Evolutionary conservation across 129 eudicot genomes (phyloP).

Genomic region (Tagetes patula): DNA sequence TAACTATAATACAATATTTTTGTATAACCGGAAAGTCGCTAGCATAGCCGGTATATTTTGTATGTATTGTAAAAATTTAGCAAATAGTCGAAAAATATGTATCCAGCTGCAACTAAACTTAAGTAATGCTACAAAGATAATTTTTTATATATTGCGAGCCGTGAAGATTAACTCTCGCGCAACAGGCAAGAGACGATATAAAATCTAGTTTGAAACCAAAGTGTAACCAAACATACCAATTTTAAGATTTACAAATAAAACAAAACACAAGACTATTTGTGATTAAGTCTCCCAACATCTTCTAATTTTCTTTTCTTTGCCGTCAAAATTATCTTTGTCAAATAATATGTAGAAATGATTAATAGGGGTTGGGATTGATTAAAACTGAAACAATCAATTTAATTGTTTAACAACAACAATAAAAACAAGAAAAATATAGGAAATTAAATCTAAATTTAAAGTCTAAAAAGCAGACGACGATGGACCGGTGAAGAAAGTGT

Average conservation of each 20-base stretch:
- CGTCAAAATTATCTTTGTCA: conserved; percentile 19
- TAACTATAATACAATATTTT: too few species aligned
- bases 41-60: too few species aligned
- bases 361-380: background rate
- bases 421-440: background rate
- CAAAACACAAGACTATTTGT: conserved; percentile 61
- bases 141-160: too few species aligned
- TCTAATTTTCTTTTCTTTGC: conserved; percentile 20
- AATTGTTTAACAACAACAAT: background rate
- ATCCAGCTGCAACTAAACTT: too few species aligned
- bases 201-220: background rate
- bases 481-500: too few species aligned
- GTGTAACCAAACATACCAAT: conserved; percentile 14
- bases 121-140: too few species aligned
- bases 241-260: background rate
- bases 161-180: too few species aligned
- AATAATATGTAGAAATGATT: conserved; percentile 12
- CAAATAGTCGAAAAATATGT: too few species aligned
- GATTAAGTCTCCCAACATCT: conserved; percentile 74
- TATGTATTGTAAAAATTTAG: too few species aligned
- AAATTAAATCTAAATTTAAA: background rate
- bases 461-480: too few species aligned
- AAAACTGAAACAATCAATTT: background rate
- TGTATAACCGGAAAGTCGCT: too few species aligned
- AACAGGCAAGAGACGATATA: too few species aligned